Percentiles rank a stretch among this genome's conserved stretches.
phyloP scores from a whole-genome alignment of 257 asterid genomes.

The Verbascum thapsus region DNA sequence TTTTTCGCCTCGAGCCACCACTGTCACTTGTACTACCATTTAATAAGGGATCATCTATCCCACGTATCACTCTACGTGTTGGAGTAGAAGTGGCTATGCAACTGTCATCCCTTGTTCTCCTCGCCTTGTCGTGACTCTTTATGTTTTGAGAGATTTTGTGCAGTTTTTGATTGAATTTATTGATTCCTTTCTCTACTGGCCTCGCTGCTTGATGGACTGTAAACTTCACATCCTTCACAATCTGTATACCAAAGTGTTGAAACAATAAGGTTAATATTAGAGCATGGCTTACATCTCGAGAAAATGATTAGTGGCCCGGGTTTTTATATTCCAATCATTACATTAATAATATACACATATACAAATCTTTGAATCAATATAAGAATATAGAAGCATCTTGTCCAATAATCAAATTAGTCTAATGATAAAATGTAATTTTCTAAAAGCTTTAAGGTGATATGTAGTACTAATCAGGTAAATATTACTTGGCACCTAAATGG shows the following conservation, averaged over 20 bases:
- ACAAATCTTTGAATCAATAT: too few species aligned
- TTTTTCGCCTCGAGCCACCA: constrained; percentile 64
- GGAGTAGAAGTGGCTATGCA: constrained; percentile 55
- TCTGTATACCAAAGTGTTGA: constrained; percentile 44
- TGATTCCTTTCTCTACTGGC: constrained; percentile 93
- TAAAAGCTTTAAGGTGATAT: too few species aligned
- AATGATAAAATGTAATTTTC: too few species aligned
- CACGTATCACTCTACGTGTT: constrained; percentile 62
- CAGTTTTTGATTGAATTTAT: constrained; percentile 69
- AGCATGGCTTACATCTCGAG: too few species aligned
- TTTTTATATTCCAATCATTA: too few species aligned
- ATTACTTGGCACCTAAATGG: too few species aligned
- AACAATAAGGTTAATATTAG: neutral
- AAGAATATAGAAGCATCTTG: too few species aligned
- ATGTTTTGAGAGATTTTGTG: constrained; percentile 84
- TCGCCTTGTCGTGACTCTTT: constrained; percentile 66
- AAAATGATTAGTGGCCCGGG: too few species aligned
- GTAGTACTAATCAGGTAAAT: too few species aligned
- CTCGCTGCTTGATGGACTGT: constrained; percentile 93
- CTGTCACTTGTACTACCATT: constrained; percentile 89
- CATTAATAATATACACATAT: too few species aligned
- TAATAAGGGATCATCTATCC: constrained; percentile 92
- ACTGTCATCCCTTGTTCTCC: constrained; percentile 77
- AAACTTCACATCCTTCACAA: constrained; percentile 91
- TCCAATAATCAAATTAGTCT: too few species aligned